Percentiles rank a stretch among this genome's conserved stretches.
Evolutionary conservation across 352 stramenopile species (phyloP).

Genomic region (Pythium monospermum): DNA sequence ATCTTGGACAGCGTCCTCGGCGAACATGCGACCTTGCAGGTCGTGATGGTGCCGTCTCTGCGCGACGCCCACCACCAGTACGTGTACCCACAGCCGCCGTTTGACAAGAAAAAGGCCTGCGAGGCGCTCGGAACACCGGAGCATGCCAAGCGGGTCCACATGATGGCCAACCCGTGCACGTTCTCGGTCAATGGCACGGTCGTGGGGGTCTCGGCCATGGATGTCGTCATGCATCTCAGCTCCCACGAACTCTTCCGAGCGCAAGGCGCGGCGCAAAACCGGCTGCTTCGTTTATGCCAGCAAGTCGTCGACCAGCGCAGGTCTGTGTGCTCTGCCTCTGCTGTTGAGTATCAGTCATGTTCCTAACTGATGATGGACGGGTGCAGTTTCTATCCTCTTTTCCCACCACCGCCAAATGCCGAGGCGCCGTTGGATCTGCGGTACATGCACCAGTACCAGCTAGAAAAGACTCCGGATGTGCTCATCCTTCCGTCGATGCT

Average conservation of each 20-base stretch:
- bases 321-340: slow-evolving; percentile 18
- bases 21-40: slow-evolving; percentile 50
- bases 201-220: slow-evolving; percentile 90
- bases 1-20: slow-evolving; percentile 60
- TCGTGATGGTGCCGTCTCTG: slow-evolving; percentile 95
- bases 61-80: slow-evolving; percentile 94
- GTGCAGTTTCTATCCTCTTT: slow-evolving; percentile 71
- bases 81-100: slow-evolving; percentile 93
- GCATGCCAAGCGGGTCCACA: slow-evolving; percentile 86
- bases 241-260: slow-evolving; percentile 54
- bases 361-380: not conserved
- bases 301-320: slow-evolving; percentile 80
- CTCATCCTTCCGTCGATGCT: slow-evolving; percentile 94
- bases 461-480: slow-evolving; percentile 92
- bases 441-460: slow-evolving; percentile 88
- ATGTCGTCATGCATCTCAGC: slow-evolving; percentile 87
- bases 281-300: slow-evolving; percentile 68
- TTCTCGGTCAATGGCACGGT: slow-evolving; percentile 94
- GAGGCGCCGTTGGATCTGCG: slow-evolving; percentile 89
- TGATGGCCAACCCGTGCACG: slow-evolving; percentile 94
- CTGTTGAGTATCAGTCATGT: not conserved
- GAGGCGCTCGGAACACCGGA: slow-evolving; percentile 59
- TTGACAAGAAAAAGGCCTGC: slow-evolving; percentile 82
- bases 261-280: slow-evolving; percentile 36
- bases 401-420: slow-evolving; percentile 53